These are phyloP conservation scores for Ascochyta koolunga DNA, from an alignment of 2,329 filamentous ascomycete species.

Conservation along the genomic window DNA sequence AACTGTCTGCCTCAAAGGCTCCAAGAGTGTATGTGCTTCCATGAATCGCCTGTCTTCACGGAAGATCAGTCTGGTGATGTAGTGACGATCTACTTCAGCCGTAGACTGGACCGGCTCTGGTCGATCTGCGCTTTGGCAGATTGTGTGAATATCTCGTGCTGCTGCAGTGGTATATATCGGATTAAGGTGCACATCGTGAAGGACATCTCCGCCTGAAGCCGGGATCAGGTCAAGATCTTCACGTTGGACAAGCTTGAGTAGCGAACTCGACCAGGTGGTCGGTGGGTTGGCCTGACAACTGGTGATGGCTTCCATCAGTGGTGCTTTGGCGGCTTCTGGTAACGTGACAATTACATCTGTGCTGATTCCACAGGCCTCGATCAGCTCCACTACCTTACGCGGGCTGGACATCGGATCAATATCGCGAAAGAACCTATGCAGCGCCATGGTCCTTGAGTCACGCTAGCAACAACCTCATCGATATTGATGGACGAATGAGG, in stretches of 20 bases:
- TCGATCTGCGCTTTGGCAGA: constrained; percentile 72
- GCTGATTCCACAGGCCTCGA: constrained; percentile 73
- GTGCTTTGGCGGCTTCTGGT: constrained; percentile 81
- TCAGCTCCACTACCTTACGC: constrained; percentile 72
- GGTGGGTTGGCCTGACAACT: constrained; percentile 84
- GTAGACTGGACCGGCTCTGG: constrained; percentile 74
- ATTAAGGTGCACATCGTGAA: constrained; percentile 31
- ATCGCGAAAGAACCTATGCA: constrained; percentile 70
- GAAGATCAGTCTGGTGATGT: constrained; percentile 85
- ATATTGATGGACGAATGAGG: constrained; percentile 46
- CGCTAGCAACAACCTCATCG: constrained; percentile 40
- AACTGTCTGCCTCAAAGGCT: constrained; percentile 78
- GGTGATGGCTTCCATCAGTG: constrained; percentile 83
- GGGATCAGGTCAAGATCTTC: constrained; percentile 70
- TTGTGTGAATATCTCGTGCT: constrained; percentile 72
- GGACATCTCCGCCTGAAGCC: constrained; percentile 23
- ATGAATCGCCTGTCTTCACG: constrained; percentile 87
- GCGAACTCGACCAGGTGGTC: constrained; percentile 71
- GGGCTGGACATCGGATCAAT: constrained; percentile 47
- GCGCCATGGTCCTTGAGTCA: constrained; percentile 65
- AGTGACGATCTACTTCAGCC: constrained; percentile 80
- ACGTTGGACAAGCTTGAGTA: constrained; percentile 78
- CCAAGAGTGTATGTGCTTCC: constrained; percentile 84
- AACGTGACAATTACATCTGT: constrained; percentile 75
- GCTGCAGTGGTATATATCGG: constrained; percentile 21